Evolutionary conservation across 768 basidiomycete species (phyloP).

Genomic region (Leccinum subgranulosum): DNA sequence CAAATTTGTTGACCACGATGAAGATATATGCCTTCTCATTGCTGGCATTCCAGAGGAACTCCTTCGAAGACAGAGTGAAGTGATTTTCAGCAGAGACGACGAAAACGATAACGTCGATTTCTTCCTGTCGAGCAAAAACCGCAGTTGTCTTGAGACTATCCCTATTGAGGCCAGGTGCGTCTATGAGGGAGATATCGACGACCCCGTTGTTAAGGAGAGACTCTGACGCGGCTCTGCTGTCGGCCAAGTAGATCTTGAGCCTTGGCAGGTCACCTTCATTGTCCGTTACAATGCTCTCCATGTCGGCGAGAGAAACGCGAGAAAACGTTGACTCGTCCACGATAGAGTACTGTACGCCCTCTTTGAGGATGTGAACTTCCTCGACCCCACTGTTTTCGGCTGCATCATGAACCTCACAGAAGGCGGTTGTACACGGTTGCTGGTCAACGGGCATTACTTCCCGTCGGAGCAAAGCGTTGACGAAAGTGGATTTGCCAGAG

Average conservation of each 20-base stretch:
- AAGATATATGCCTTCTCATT: constrained; percentile 98
- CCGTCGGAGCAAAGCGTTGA: constrained; percentile 89
- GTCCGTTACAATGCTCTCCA: constrained; percentile 73
- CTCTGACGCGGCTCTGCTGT: constrained; percentile 70
- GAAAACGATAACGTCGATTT: constrained; percentile 98
- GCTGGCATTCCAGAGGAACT: constrained; percentile 89
- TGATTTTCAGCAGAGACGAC: constrained; percentile 98
- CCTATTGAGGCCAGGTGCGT: constrained; percentile 95
- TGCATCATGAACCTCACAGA: constrained; percentile 94
- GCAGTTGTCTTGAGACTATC: constrained; percentile 95
- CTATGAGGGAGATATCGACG: constrained; percentile 97
- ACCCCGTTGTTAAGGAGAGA: constrained; percentile 93
- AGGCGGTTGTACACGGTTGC: constrained; percentile 95
- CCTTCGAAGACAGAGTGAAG: constrained; percentile 92
- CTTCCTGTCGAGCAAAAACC: constrained; percentile 91
- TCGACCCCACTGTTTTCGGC: constrained; percentile 76
- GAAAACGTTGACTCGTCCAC: constrained; percentile 76
- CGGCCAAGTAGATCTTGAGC: constrained; percentile 87
- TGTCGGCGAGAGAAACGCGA: constrained; percentile 57
- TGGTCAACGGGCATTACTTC: constrained; percentile 97
- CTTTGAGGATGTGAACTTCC: constrained; percentile 81
- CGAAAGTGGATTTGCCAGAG: constrained; percentile 97
- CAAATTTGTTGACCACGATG: constrained; percentile 98
- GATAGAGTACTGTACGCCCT: constrained; percentile 63
- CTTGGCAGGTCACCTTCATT: constrained; percentile 55